Evolutionary conservation across 106 monocot genomes (phyloP), one percentile per base, ranked within the genome.

Genomic region (Apostasia ramifera): DNA sequence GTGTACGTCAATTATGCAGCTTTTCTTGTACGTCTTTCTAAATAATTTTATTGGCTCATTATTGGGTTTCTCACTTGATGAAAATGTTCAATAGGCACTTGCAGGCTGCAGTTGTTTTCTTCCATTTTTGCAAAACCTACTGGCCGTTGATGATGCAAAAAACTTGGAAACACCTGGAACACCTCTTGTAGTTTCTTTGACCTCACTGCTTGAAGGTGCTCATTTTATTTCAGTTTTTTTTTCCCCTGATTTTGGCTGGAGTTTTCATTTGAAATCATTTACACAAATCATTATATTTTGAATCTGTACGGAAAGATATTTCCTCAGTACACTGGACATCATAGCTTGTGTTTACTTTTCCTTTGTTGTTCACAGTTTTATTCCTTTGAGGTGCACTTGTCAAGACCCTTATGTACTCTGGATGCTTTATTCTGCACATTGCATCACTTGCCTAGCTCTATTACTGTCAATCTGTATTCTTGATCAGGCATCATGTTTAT

Each of bases 171-270:
- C 61, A 5, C 39, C 68, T 71, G 92, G 85, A 72, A 74, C 55
- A 47, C 86, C 86, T 48, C 86, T 93, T 56, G 68, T 75, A 48
- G 76, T 78, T 80, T 77, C 86, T 74, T 78, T 89, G 71, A 66
- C 53, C 65, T 84, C 79, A 67, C 74, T 93, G 51, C 69, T 93
- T 74, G 70, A 86, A 86, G 93, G 93, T 93, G 84, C 48, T 65
- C 42, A 47, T 63, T 15, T 44, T 62, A 40, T 62, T 65, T 47
- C 48, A 65, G 8, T 1, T 6, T 12, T 62, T 62, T 40, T 2
- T 3, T 44, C 44, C 42, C 1, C 2, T 44, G 7, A 44, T 62
- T 59, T 59, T 40, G 26, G 26, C 26, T 26, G 26, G 26, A 26
- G 26, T 26, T 26, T 26, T 26, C 26, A 26, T 26, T 26, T 26